Base-by-base conservation (phyloP, 2,329 filamentous ascomycete species). In the Ascochyta viciae-villosae region DNA sequence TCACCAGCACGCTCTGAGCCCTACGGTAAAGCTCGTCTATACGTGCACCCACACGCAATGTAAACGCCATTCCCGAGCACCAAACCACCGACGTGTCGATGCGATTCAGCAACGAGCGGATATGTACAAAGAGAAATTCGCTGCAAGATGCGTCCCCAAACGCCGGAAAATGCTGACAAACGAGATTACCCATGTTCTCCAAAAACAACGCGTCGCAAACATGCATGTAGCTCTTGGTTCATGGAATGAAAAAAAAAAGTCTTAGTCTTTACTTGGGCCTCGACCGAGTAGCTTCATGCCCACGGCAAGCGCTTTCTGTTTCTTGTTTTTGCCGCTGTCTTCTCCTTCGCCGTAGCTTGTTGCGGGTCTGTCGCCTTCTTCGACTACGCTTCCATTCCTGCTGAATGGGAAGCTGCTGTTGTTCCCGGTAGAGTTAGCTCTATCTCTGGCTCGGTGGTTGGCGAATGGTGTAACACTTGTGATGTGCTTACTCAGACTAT, bases 401-500 rank as follows among this genome's bases (percentile, higher is more conserved):
- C 22, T 19, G 22, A 51, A 56, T 3, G 53, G 53, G 12, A 56
- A 56, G 1, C 37, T 42, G 12, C 29, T 16, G 2, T 22, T 62
- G 9, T 53, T 48, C 0, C 60, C 63, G 4, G 45, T 48, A 37
- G 55, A 61, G 13, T 48, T 57, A 1, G 66, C 61, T 1, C 58
- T 33, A 2, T 63, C 65, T 16, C 63, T 50, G 1, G 43, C 58
- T 5, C 60, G 57, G 29, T 70, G 63, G 4, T 60, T 58, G 2
- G 56, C 51, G 57, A 74, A 71, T 1, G 69, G 68, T 13, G 66
- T 67, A 3, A 74, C 66, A 4, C 65, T 63, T 10, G 72, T 71
- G n/a, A 74, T 60, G 50, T 74, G 72, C 35, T 68, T 66, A 52
- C 68, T 70, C 35, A 74, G 51, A 47, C 63, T 71, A 44, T 70